phyloP scores from a whole-genome alignment of 192 early-diverging fungal genomes.

The Rhizophlyctis rosea region DNA sequence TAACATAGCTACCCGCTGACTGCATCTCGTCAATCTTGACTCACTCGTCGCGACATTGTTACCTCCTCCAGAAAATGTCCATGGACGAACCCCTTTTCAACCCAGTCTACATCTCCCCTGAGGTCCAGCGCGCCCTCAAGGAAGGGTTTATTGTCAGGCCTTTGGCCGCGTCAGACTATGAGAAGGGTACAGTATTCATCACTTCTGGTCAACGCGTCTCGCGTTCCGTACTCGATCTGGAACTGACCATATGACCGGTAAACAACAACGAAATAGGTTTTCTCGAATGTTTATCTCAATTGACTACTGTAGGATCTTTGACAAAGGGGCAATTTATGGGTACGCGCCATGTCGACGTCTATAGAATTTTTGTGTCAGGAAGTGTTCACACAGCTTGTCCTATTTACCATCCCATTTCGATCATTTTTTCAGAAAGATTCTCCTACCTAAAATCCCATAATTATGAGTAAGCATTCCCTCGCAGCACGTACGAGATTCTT shows the following conservation, averaged over 20 bases:
- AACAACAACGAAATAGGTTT: no score
- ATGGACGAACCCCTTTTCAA: conserved; percentile 52
- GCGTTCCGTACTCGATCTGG: not conserved
- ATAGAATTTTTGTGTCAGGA: not conserved
- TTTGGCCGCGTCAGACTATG: conserved; percentile 71
- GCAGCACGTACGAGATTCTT: not conserved
- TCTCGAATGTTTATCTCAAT: conserved; percentile 56
- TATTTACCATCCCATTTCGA: not conserved
- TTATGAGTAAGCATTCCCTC: conserved; percentile 53
- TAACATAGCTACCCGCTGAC: no score
- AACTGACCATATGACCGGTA: no score
- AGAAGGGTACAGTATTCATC: conserved; percentile 52
- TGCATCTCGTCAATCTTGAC: no score
- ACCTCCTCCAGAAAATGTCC: not conserved
- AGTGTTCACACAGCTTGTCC: not conserved
- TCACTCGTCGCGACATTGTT: no score
- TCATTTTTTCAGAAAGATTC: conserved; percentile 62
- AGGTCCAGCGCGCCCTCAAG: conserved; percentile 57
- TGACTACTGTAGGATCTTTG: conserved; percentile 77
- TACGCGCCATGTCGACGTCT: conserved; percentile 16
- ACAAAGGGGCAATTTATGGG: conserved; percentile 66
- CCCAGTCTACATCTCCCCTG: conserved; percentile 63
- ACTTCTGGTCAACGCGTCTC: not conserved
- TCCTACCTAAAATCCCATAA: conserved; percentile 69
- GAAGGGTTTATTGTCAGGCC: conserved; percentile 73